These are phyloP conservation scores for Kodamaea leandrae DNA, from an alignment of 805 yeast genomes.

Conservation along the genomic window DNA sequence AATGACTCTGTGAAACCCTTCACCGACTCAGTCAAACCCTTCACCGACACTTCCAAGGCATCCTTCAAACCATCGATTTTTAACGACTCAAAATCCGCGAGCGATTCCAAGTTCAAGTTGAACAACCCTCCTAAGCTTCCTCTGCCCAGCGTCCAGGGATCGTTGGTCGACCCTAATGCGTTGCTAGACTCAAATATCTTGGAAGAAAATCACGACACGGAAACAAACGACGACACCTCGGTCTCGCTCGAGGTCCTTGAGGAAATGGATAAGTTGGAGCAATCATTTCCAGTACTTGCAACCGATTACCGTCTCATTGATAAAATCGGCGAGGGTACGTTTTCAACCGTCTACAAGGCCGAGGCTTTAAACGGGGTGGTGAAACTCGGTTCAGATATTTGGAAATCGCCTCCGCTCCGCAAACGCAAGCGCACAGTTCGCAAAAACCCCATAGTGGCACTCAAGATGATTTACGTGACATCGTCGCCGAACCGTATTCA, in stretches of 20 bases:
- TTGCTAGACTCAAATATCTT: background rate
- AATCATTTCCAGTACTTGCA: constrained; percentile 52
- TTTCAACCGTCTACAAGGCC: constrained; percentile 61
- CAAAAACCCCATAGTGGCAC: constrained; percentile 64
- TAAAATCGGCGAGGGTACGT: constrained; percentile 68
- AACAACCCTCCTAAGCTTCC: too few relatives aligned
- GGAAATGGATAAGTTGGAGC: constrained; percentile 55
- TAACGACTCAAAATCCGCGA: too few relatives aligned
- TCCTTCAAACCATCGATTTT: too few relatives aligned
- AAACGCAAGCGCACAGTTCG: constrained; percentile 21
- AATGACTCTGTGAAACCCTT: too few relatives aligned
- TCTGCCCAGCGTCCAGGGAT: too few relatives aligned
- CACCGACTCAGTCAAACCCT: too few relatives aligned
- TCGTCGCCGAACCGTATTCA: constrained; percentile 89
- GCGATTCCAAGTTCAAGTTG: too few relatives aligned
- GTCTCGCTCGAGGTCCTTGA: constrained; percentile 52
- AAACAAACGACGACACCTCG: constrained; percentile 41
- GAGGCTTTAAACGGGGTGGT: constrained; percentile 47
- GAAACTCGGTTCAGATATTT: constrained; percentile 36
- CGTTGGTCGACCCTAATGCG: background rate
- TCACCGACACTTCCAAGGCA: too few relatives aligned
- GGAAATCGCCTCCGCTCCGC: constrained; percentile 47
- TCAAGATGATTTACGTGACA: constrained; percentile 91
- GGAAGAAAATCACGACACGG: too few relatives aligned
- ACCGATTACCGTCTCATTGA: constrained; percentile 50